Percentiles rank a stretch among this genome's conserved stretches.
Conservation (phyloP, 2,329 filamentous ascomycete genomes). For the Onygenales sp. region DNA sequence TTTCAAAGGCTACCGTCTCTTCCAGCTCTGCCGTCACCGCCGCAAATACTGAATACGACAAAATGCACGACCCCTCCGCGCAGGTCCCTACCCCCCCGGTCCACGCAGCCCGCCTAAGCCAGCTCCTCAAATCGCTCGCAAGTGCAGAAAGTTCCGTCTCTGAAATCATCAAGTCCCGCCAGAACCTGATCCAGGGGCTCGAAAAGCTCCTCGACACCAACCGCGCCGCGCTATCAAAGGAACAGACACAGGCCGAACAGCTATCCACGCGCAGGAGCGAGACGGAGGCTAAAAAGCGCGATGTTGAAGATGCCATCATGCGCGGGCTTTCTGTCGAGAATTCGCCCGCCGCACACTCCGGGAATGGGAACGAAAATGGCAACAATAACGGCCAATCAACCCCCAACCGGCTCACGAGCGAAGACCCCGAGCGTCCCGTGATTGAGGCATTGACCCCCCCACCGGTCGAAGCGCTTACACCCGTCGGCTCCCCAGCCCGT, state of each 20-base stretch:
- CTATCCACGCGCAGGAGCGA: constrained; percentile 58
- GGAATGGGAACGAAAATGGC: constrained; percentile 21
- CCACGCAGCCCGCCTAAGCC: constrained; percentile 79
- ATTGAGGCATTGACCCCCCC: constrained; percentile 84
- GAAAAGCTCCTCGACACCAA: constrained; percentile 74
- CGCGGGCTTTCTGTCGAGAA: constrained; percentile 61
- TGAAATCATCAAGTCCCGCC: constrained; percentile 78
- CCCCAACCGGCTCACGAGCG: constrained; percentile 16
- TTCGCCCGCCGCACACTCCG: constrained; percentile 34
- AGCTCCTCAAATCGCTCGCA: constrained; percentile 79
- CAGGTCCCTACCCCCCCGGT: constrained; percentile 73
- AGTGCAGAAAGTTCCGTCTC: constrained; percentile 82
- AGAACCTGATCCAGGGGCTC: constrained; percentile 65
- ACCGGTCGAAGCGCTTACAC: constrained; percentile 47
- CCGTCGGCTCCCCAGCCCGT: constrained; percentile 40
- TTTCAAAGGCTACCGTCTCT: constrained; percentile 62
- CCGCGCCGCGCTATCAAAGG: constrained; percentile 56
- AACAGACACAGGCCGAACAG: constrained; percentile 57
- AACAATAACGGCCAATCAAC: constrained; percentile 9
- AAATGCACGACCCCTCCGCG: constrained; percentile 62
- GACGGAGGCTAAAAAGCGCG: constrained; percentile 73
- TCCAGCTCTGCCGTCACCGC: constrained; percentile 58
- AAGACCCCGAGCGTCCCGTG: constrained; percentile 63
- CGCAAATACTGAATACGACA: constrained; percentile 75
- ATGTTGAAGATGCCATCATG: constrained; percentile 88